Base-by-base conservation (phyloP, 2,329 filamentous ascomycete genomes). In the Xylariaceae sp. region DNA sequence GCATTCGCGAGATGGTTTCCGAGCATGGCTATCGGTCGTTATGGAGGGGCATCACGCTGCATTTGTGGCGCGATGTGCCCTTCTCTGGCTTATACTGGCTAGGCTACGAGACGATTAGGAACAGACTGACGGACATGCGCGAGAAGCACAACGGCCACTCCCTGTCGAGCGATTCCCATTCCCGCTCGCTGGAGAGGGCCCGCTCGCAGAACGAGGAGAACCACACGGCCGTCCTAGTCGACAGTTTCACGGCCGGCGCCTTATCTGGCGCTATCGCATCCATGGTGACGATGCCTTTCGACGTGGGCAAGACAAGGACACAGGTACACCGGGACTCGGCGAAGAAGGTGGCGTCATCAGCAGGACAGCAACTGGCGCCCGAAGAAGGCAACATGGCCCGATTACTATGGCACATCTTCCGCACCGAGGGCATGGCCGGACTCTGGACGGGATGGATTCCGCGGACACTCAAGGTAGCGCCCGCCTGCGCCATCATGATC, bases 51-150 rank as follows among this genome's bases (percentile, higher is more conserved):
- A 76, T 99, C 57, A 92, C 88, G 0, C 78, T 99, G 68, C 97
- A 93, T 0, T 82, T 99, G 59, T 99, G 94, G 94, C 84, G 94
- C 64, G 94, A 99, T 71, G 94, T 97, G 0, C 94, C 94, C 0
- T 99, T 99, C 70, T 97, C 93, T 0, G 94, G 89, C 2, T 83
- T 99, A 50, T 99, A 99, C 77, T 99, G 94, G 94, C 95, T 89
- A 86, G 93, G 94, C 10, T 99, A 99, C 72, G 94, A 99, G 77
- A 86, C 84, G 15, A 87, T 93, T 57, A 86, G 92, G 56, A 85
- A 86, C 23, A 77, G 78, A 55, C 75, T 97, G 59, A 88, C 86
- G 1, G 87, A 92, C 66, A 75, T 84, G 53, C 86, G 92, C 64
- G 83, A 81, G 71, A 76, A 77, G 54, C 72, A 74, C 23, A 73